Evolutionary conservation across 2,329 filamentous ascomycete species (phyloP).

Genomic region (Fusarium napiforme): DNA sequence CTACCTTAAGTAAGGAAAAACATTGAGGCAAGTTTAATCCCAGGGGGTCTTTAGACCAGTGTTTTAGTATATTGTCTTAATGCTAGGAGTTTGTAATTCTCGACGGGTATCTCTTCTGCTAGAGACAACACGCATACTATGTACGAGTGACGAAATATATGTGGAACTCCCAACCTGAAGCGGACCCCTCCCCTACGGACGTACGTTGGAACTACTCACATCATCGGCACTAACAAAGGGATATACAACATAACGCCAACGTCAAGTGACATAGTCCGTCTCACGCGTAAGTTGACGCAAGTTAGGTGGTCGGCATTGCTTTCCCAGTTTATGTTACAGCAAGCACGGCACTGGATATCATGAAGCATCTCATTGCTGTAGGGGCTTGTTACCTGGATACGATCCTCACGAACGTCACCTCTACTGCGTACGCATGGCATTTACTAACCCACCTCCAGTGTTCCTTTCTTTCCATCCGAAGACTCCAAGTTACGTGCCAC

Average conservation of each 20-base stretch:
- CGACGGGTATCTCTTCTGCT: not conserved
- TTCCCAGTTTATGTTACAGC: not conserved
- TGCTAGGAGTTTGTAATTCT: not conserved
- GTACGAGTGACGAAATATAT: conserved; percentile 15
- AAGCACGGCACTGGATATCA: conserved; percentile 37
- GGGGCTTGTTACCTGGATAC: conserved; percentile 79
- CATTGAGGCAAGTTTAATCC: not conserved
- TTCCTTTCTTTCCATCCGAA: conserved; percentile 74
- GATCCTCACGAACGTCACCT: conserved; percentile 67
- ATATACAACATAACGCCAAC: not conserved
- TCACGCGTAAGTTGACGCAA: not conserved
- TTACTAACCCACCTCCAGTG: conserved; percentile 54
- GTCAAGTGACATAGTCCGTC: not conserved
- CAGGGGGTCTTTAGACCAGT: not conserved
- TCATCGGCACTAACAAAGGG: not conserved
- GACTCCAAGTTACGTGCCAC: conserved; percentile 78
- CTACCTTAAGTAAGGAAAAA: not conserved
- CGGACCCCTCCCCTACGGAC: not conserved
- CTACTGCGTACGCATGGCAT: not conserved
- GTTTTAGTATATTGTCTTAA: not conserved
- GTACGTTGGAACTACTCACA: not conserved
- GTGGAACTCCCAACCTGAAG: conserved; percentile 22
- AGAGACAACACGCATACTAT: not conserved
- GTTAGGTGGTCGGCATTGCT: not conserved
- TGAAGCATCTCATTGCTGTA: conserved; percentile 70